These are phyloP conservation scores for Fusarium sp. DNA, from an alignment of 2,329 filamentous ascomycete genomes.

Conservation along the genomic window DNA sequence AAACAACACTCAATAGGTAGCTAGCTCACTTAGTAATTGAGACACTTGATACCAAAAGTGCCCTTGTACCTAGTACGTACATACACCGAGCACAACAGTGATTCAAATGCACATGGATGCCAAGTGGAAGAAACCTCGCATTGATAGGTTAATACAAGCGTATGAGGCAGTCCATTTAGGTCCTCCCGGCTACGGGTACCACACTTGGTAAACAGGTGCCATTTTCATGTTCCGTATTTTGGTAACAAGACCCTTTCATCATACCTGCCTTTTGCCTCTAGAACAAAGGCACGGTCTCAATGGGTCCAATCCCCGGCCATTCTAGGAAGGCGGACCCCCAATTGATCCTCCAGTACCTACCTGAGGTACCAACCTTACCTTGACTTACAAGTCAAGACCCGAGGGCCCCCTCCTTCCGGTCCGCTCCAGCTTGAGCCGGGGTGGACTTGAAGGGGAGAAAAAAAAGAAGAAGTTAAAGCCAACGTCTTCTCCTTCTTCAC, in stretches of 20 bases:
- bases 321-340: slow-evolving; percentile 14
- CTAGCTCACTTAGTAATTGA: not conserved
- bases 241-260: slow-evolving; percentile 8
- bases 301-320: slow-evolving; percentile 15
- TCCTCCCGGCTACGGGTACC: slow-evolving; percentile 23
- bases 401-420: slow-evolving; percentile 5
- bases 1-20: not conserved
- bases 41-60: not conserved
- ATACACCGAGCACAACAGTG: not conserved
- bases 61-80: not conserved
- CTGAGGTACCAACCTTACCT: not conserved
- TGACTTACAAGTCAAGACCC: not conserved
- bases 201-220: slow-evolving; percentile 18
- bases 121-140: not conserved
- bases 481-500: slow-evolving; percentile 10
- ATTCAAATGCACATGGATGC: not conserved
- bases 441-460: not conserved
- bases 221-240: slow-evolving; percentile 17
- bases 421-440: slow-evolving; percentile 16
- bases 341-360: not conserved
- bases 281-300: slow-evolving; percentile 19
- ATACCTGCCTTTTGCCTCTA: slow-evolving; percentile 12
- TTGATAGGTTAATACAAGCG: slow-evolving; percentile 17
- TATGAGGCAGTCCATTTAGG: not conserved
- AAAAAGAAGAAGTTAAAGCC: slow-evolving; percentile 29